Conservation (phyloP, 768 basidiomycete genomes). For the Calocybe indica region DNA sequence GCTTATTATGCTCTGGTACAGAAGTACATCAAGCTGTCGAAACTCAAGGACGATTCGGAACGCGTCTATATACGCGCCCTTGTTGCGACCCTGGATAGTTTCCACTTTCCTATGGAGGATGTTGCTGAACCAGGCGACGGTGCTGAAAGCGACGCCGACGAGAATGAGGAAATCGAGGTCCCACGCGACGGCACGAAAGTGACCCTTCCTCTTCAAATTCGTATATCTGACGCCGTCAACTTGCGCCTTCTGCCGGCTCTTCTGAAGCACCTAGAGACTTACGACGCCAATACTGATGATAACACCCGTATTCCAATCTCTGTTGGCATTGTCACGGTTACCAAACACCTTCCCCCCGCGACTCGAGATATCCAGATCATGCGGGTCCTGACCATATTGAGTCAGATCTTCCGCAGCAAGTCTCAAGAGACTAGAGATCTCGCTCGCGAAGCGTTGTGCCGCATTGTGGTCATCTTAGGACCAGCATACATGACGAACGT, state of each 20-base stretch:
- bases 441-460: conserved; percentile 74
- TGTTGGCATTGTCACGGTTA: conserved; percentile 80
- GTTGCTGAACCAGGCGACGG: conserved; percentile 26
- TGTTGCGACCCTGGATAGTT: conserved; percentile 81
- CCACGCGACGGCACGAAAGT: conserved; percentile 1
- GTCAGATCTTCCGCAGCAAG: conserved; percentile 87
- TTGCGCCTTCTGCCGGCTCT: conserved; percentile 72
- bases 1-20: conserved; percentile 77
- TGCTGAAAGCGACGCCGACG: conserved; percentile 27
- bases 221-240: conserved; percentile 74
- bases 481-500: conserved; percentile 67
- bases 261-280: conserved; percentile 74
- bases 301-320: conserved; percentile 84
- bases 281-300: conserved; percentile 75
- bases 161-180: conserved; percentile 10
- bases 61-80: conserved; percentile 81
- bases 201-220: conserved; percentile 2
- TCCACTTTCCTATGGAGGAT: conserved; percentile 85
- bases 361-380: conserved; percentile 63
- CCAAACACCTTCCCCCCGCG: conserved; percentile 66
- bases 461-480: conserved; percentile 70
- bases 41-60: conserved; percentile 64
- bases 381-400: conserved; percentile 75
- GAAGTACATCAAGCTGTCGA: conserved; percentile 69
- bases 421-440: conserved; percentile 92